phyloP scores from a whole-genome alignment of 257 asterid genomes.

The Nicotiana noctiflora region DNA sequence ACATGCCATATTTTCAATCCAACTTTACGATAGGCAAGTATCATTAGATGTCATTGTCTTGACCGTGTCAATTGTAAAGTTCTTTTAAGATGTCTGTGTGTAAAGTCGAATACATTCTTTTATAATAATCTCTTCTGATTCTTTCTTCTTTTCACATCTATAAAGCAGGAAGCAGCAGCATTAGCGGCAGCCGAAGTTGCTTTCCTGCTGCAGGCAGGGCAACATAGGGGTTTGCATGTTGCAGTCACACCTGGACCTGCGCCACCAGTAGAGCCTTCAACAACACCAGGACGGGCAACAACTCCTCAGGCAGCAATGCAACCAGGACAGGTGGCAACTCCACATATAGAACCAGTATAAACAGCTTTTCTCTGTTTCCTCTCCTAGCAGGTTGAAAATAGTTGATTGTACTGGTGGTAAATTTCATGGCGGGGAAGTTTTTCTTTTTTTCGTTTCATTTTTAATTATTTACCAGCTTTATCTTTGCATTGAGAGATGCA shows the following conservation, averaged over 20 bases:
- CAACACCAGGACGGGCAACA: constrained; percentile 3
- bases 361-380: not conserved
- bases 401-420: not conserved
- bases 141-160: not conserved
- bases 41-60: not conserved
- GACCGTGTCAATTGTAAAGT: not conserved
- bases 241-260: constrained; percentile 26
- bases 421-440: not conserved
- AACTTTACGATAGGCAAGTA: not conserved
- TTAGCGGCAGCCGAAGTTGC: constrained; percentile 44
- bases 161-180: constrained; percentile 39
- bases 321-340: constrained; percentile 2
- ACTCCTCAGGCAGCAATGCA: constrained; percentile 6
- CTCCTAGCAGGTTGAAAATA: not conserved
- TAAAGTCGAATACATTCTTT: not conserved
- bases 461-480: not conserved
- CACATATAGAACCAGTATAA: constrained; percentile 5
- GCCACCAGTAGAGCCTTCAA: constrained; percentile 12
- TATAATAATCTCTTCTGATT: not conserved
- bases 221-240: constrained; percentile 36
- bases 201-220: constrained; percentile 39
- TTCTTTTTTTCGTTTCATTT: not conserved
- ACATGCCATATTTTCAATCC: not conserved
- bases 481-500: not conserved
- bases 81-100: not conserved